Evolutionary conservation across 1,284 basidiomycete genomes (phyloP), one percentile per base, ranked within the genome.

Genomic region (Pyrrhoderma lamaoense): DNA sequence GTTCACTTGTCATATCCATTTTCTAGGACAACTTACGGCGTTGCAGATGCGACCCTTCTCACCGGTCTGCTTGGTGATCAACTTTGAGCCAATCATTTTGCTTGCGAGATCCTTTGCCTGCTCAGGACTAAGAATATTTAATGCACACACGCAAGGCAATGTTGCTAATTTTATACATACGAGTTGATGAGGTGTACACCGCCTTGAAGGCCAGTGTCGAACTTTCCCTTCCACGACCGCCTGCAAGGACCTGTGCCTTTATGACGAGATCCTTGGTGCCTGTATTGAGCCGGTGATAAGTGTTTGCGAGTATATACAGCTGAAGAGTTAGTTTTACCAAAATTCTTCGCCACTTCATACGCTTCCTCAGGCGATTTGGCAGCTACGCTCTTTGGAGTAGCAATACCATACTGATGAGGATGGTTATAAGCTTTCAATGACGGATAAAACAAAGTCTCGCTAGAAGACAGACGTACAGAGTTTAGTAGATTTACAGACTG

Each of bases 1-100:
- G 14, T 5, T 22, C 5, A 7, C 38, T 18, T 14, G 8, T 5
- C 5, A 22, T 7, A 8, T 8, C 5, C 5, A 40, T 52, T 40
- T 27, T 44, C 52, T 16, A 16, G 8, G 44, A 38, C 21, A 36
- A 72, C 82, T 45, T 62, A 92, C 93, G 59, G 95, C 87, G 64
- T 98, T 99, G 77, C 96, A 99, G 60, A 93, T 69, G 57, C 94
- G 85, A 51, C 96, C 96, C 49, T 66, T 85, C 53, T 88, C 89
- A 60, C 96, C 96, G 19, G 96, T 99, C 70, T 99, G 96, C 70
- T 99, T 99, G 58, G 96, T 99, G 75, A 99, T 98, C 62, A 99
- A 83, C 59, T 90, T 91, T 57, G 89, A 77, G 51, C 94, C 94
- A 56, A 99, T 81, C 96, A 99, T 99, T 73, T 95, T 85, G 59